These are phyloP conservation scores for Peronosclerospora sorghi DNA, from an alignment of 352 stramenopile genomes.

Conservation along the genomic window DNA sequence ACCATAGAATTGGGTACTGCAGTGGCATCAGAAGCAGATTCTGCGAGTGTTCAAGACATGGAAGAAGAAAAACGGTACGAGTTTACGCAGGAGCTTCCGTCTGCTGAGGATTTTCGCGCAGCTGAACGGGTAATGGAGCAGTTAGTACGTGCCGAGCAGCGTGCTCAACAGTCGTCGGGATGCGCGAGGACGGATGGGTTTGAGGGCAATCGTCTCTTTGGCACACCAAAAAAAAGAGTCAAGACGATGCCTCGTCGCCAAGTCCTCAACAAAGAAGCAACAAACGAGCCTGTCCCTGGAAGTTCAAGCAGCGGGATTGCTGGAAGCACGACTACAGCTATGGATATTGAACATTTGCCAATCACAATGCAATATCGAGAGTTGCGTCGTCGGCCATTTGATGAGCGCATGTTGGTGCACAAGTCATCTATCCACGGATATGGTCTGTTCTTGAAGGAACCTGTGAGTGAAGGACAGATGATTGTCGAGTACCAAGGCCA, in stretches of 20 bases:
- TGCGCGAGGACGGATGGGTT: slow-evolving; percentile 82
- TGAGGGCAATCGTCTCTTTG: slow-evolving; percentile 43
- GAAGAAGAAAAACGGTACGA: slow-evolving; percentile 54
- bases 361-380: slow-evolving; percentile 88
- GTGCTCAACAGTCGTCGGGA: slow-evolving; percentile 73
- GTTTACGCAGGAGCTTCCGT: slow-evolving; percentile 79
- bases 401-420: slow-evolving; percentile 84
- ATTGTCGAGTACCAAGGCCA: slow-evolving; percentile 96
- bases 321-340: slow-evolving; percentile 17
- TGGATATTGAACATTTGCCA: slow-evolving; percentile 74
- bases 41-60: slow-evolving; percentile 7
- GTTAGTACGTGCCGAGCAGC: slow-evolving; percentile 66
- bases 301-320: slow-evolving; percentile 4
- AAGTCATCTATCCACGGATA: slow-evolving; percentile 94
- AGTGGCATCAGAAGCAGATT: slow-evolving; percentile 6
- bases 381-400: slow-evolving; percentile 85
- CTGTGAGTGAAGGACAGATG: slow-evolving; percentile 87
- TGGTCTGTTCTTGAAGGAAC: slow-evolving; percentile 91
- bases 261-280: slow-evolving; percentile 27
- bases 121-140: slow-evolving; percentile 77
- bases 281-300: slow-evolving; percentile 17
- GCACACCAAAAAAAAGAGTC: slow-evolving; percentile 23
- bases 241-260: slow-evolving; percentile 22
- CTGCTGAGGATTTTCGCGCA: slow-evolving; percentile 56
- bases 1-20: slow-evolving; percentile 13